Percentiles rank a stretch among this genome's conserved stretches.
Evolutionary conservation across 208 protist genomes (phyloP).

Genomic region (Trypanosoma scelopori): DNA sequence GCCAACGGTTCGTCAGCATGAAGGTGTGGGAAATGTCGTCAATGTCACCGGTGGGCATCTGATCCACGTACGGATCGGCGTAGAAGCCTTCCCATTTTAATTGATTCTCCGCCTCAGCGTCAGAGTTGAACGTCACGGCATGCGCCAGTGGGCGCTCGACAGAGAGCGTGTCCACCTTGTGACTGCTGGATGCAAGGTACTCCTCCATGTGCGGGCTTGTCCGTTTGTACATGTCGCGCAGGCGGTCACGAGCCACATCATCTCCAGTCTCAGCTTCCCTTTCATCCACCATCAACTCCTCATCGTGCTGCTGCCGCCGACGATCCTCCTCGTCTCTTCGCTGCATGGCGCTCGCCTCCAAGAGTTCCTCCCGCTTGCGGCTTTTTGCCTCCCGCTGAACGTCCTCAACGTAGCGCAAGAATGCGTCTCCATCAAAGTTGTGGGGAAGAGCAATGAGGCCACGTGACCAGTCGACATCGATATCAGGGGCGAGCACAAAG

Average conservation of each 20-base stretch:
- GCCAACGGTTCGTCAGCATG: conserved; percentile 85
- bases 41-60: conserved; percentile 77
- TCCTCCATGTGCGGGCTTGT: conserved; percentile 82
- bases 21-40: conserved; percentile 83
- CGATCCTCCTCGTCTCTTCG: conserved; percentile 44
- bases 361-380: conserved; percentile 49
- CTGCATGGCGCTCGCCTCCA: conserved; percentile 59
- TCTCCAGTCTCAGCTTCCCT: conserved; percentile 4
- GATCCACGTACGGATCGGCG: conserved; percentile 78
- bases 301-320: conserved; percentile 40
- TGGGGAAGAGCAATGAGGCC: conserved; percentile 70
- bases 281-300: conserved; percentile 52
- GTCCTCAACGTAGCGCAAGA: conserved; percentile 86
- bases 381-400: conserved; percentile 77
- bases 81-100: conserved; percentile 92
- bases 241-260: neutral
- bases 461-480: conserved; percentile 83
- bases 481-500: conserved; percentile 72
- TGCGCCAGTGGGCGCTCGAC: conserved; percentile 85
- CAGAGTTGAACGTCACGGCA: conserved; percentile 84
- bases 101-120: conserved; percentile 84
- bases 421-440: conserved; percentile 87
- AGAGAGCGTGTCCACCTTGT: conserved; percentile 62
- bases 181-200: conserved; percentile 72
- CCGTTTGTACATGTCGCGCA: conserved; percentile 56